These are phyloP conservation scores for Aspergillus olivimuriae DNA, from an alignment of 495 filamentous ascomycete genomes.

Conservation along the genomic window DNA sequence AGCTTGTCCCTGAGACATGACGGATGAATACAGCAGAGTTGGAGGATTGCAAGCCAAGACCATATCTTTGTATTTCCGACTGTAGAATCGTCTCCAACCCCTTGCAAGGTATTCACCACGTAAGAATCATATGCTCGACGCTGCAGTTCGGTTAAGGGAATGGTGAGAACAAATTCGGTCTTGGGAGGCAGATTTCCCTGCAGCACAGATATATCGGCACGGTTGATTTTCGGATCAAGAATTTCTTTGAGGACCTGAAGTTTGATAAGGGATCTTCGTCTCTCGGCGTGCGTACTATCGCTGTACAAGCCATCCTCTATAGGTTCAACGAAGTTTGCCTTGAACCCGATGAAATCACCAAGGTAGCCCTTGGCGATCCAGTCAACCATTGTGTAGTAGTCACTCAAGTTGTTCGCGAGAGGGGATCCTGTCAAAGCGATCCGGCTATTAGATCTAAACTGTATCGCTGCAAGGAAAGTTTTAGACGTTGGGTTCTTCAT, in stretches of 20 bases:
- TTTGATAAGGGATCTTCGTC: conserved; percentile 54
- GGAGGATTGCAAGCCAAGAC: conserved; percentile 50
- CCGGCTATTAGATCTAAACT: conserved; percentile 61
- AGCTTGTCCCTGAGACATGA: conserved; percentile 54
- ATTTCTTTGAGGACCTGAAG: conserved; percentile 64
- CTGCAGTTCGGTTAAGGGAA: conserved; percentile 66
- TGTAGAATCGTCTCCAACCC: conserved; percentile 10
- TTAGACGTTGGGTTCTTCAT: conserved; percentile 57
- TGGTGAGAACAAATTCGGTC: conserved; percentile 70
- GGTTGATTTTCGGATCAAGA: conserved; percentile 72
- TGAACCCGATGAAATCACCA: conserved; percentile 59
- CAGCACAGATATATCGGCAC: conserved; percentile 63
- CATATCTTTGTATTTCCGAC: conserved; percentile 27
- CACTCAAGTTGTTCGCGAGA: conserved; percentile 70
- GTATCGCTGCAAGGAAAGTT: conserved; percentile 45
- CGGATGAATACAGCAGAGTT: conserved; percentile 73
- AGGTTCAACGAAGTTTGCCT: conserved; percentile 58
- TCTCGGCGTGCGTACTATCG: conserved; percentile 51
- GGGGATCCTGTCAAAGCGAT: conserved; percentile 88
- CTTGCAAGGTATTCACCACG: conserved; percentile 31
- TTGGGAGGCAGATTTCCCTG: conserved; percentile 61
- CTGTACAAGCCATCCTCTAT: conserved; percentile 63
- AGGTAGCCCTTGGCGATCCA: conserved; percentile 82
- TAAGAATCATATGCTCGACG: conserved; percentile 55
- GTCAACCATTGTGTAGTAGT: conserved; percentile 81